Percentiles rank a stretch among this genome's conserved stretches.
These are phyloP conservation scores for Pseudonitzschia multiseries DNA, from an alignment of 108 stramenopile species.

Conservation along the genomic window DNA sequence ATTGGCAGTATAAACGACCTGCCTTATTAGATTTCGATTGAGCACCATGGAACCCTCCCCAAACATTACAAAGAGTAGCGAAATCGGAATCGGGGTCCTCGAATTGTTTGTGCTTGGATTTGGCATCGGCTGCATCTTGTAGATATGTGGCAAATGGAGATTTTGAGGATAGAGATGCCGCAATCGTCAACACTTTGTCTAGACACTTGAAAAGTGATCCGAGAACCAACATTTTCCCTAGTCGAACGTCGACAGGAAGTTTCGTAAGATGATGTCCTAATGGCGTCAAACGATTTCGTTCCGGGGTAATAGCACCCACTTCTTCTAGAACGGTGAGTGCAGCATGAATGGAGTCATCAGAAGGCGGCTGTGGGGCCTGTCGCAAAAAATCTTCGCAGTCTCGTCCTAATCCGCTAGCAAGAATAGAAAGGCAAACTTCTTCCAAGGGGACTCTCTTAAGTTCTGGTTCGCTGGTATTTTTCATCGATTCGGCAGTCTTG, in stretches of 20 bases:
- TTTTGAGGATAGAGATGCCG: conserved; percentile 73
- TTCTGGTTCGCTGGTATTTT: conserved; percentile 76
- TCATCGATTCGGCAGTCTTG: conserved; percentile 62
- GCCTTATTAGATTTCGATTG: conserved; percentile 20
- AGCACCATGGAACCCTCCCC: conserved; percentile 63
- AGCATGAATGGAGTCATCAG: conserved; percentile 52
- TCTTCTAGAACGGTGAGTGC: conserved; percentile 68
- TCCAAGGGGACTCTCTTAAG: conserved; percentile 89
- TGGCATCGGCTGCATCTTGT: conserved; percentile 64
- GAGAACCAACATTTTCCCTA: conserved; percentile 87
- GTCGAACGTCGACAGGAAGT: conserved; percentile 86
- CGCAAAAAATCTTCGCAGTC: conserved; percentile 77
- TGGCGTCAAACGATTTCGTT: conserved; percentile 62
- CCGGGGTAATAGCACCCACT: conserved; percentile 66
- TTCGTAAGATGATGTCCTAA: conserved; percentile 87
- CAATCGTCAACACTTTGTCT: conserved; percentile 81
- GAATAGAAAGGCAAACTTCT: conserved; percentile 77
- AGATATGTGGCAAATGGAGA: conserved; percentile 77
- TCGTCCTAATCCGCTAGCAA: conserved; percentile 48
- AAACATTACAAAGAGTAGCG: conserved; percentile 85
- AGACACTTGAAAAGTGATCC: conserved; percentile 73
- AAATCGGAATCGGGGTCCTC: conserved; percentile 79
- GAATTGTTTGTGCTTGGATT: conserved; percentile 70
- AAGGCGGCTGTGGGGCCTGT: conserved; percentile 93
- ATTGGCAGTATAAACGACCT: conserved; percentile 57